phyloP scores from a whole-genome alignment of 176 grass and related monocot species.

The Eleusine indica region DNA sequence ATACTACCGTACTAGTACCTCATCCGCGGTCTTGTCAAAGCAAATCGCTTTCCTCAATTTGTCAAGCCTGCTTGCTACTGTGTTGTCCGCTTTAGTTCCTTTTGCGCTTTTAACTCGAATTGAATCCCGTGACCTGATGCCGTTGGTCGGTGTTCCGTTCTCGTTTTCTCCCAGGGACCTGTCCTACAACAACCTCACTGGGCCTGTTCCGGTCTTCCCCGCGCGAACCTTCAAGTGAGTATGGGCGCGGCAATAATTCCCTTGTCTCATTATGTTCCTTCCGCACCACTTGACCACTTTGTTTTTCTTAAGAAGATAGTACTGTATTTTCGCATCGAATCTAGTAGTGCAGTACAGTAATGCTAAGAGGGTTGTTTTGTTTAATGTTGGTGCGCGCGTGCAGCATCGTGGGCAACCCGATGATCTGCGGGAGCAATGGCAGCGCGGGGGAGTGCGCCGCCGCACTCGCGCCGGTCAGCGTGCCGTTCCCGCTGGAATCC shows the following conservation, averaged over 20 bases:
- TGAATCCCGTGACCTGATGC: constrained; percentile 9
- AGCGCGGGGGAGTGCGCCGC: constrained; percentile 59
- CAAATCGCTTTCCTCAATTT: background rate
- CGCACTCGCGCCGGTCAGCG: constrained; percentile 45
- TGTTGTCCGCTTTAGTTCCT: background rate
- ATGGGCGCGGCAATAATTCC: background rate
- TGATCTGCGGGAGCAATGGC: constrained; percentile 72
- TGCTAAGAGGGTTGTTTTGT: background rate
- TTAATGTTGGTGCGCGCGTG: constrained; percentile 24
- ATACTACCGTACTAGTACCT: too few relatives aligned
- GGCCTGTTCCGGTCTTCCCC: constrained; percentile 74
- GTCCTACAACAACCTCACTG: constrained; percentile 94
- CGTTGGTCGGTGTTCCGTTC: background rate
- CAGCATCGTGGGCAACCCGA: constrained; percentile 89
- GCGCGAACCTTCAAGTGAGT: constrained; percentile 85
- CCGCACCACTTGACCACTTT: background rate
- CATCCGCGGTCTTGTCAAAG: background rate
- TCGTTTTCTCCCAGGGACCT: constrained; percentile 59
- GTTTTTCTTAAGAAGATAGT: background rate
- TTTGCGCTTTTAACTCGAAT: constrained; percentile 34
- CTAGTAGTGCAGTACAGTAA: background rate
- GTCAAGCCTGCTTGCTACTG: background rate
- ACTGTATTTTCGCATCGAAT: background rate
- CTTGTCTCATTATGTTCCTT: constrained; percentile 29
- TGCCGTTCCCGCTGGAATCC: constrained; percentile 72